A percentile compares a stretch with the other conserved stretches of the same genome.
These are phyloP conservation scores for Aspergillus sp. DNA, from an alignment of 2,329 filamentous ascomycete species.

Conservation along the genomic window DNA sequence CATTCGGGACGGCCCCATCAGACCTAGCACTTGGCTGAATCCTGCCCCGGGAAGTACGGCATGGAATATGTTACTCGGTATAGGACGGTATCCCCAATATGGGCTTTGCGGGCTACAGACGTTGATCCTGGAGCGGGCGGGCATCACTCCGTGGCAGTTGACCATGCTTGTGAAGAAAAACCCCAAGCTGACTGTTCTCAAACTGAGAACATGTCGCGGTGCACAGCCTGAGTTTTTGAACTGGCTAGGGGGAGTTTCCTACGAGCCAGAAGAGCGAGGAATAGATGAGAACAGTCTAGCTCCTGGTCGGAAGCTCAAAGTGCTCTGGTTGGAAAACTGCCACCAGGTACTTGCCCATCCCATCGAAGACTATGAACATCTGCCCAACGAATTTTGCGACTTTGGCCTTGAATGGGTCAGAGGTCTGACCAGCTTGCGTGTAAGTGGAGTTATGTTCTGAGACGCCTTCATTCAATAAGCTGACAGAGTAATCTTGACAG, in stretches of 20 bases:
- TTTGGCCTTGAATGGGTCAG: slow-evolving; percentile 31
- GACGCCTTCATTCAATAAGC: background rate
- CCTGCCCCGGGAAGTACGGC: slow-evolving; percentile 29
- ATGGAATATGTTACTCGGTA: slow-evolving; percentile 36
- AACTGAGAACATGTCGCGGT: slow-evolving; percentile 35
- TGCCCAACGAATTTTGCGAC: slow-evolving; percentile 18
- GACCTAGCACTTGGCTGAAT: slow-evolving; percentile 31
- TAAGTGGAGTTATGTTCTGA: slow-evolving; percentile 12
- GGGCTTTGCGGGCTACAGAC: slow-evolving; percentile 30
- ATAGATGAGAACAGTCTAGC: slow-evolving; percentile 4
- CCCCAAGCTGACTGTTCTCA: slow-evolving; percentile 29
- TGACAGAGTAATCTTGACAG: slow-evolving; percentile 13
- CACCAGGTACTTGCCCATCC: slow-evolving; percentile 19
- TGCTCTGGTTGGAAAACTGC: slow-evolving; percentile 34
- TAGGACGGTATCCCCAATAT: slow-evolving; percentile 25
- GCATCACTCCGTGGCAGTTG: slow-evolving; percentile 38
- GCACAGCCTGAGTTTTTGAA: slow-evolving; percentile 37
- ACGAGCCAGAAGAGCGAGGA: slow-evolving; percentile 13
- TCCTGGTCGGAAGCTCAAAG: slow-evolving; percentile 26
- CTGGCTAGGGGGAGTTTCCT: slow-evolving; percentile 33
- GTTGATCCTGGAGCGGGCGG: slow-evolving; percentile 35
- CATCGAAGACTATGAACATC: slow-evolving; percentile 11
- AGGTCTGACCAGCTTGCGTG: slow-evolving; percentile 25
- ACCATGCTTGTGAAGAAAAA: slow-evolving; percentile 36
- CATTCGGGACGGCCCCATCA: slow-evolving; percentile 33